Conservation (phyloP, 306 rosid genomes). For the Medicago ruthenica region DNA sequence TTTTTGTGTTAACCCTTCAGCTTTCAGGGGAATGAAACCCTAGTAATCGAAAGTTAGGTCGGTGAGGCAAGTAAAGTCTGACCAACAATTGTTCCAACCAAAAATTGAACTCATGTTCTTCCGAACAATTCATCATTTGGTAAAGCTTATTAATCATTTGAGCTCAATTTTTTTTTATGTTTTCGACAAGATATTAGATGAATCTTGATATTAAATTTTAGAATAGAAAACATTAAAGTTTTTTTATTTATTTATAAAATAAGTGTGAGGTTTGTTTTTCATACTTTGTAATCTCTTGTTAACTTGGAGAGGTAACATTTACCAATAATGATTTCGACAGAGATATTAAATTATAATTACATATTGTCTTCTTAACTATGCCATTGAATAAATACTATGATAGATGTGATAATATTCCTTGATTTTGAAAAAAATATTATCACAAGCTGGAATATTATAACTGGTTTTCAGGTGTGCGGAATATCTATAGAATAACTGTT, state of each 20-base stretch:
- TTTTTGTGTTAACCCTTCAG: no score
- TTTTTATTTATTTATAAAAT: neutral
- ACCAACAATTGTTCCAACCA: no score
- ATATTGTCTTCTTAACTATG: conserved; percentile 39
- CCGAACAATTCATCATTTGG: no score
- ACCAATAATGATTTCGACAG: conserved; percentile 29
- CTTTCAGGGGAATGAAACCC: no score
- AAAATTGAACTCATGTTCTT: no score
- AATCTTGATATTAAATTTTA: no score
- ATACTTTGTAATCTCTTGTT: conserved; percentile 26
- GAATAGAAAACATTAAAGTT: no score
- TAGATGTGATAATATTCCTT: conserved; percentile 27
- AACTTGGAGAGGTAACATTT: conserved; percentile 38
- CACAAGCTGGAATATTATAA: conserved; percentile 41
- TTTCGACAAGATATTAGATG: no score
- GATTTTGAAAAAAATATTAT: conserved; percentile 20
- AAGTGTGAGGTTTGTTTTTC: neutral
- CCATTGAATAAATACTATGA: conserved; percentile 23
- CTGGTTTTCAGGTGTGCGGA: conserved; percentile 41
- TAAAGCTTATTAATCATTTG: no score
- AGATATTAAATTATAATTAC: conserved; percentile 34
- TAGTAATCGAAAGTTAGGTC: no score
- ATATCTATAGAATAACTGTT: conserved; percentile 38
- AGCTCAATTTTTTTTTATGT: no score
- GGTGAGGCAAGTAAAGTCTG: no score